Base-by-base conservation (phyloP, 805 yeast species). In the Schizosaccharomyces cryophilus region DNA sequence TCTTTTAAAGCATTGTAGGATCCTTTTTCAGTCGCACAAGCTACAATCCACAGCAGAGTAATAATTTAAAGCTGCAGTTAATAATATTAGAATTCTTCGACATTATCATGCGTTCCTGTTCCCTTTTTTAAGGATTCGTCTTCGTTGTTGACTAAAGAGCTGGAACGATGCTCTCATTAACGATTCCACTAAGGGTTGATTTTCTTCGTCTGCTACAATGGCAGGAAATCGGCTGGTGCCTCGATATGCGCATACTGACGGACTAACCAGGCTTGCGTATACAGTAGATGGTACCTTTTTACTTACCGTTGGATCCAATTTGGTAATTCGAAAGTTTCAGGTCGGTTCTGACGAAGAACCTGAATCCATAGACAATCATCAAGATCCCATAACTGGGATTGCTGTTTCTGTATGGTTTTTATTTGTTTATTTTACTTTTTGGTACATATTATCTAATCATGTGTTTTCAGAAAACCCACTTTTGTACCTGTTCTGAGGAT, bases 401-500 rank as follows among this genome's bases (percentile, higher is more conserved):
- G 69, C 69, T 2, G 63, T 66, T 6, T 62, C 68, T 17, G 63
- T 64, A 35, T 4, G 64, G 11, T 9, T 13, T 19, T n/a, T 15
- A 13, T 9, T 48, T 35, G 11, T 17, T 7, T 61, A 38, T 15
- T 17, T 60, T 19, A 45, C 5, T 31, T 42, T 15, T 24, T 54
- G 9, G 13, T 35, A 35, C 13, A 35, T 9, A 11, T n/a, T 59
- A 9, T n/a, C 35, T 45, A 24, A 45, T 26, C 38, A 15, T 40
- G 26, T 40, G n/a, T 29, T 48, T 29, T 21, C 55, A 63, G 63
- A 60, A 40, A 7, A 42, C 61, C 6, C 64, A 65, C n/a, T 66
- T 77, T 61, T 78, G 71, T 5, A 70, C 76, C 61, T 73, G 75
- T 63, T 71, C 77, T 17, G 75, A 74, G 42, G 77, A 75, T 66